Base-by-base conservation (phyloP, 805 yeast species). In the Lipomyces spencermartinsiae region DNA sequence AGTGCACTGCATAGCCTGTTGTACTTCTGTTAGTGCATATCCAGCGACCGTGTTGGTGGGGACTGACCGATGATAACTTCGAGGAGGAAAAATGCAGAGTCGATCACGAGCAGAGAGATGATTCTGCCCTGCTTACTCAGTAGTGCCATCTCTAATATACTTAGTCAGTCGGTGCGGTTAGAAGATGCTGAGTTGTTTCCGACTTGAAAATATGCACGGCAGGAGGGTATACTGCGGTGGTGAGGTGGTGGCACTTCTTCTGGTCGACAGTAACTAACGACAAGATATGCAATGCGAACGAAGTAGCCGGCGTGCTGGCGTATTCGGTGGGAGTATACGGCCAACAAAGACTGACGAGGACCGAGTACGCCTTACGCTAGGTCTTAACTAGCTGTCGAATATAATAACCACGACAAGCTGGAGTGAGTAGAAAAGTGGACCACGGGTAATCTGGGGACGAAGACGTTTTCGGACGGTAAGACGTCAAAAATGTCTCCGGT, bases 11-110 rank as follows among this genome's bases (percentile, higher is more conserved):
- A 78, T 93, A 95, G 22, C 83, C 83, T 70, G 65, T 12, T 37
- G 31, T 35, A 22, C 37, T 34, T 2, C 8, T n/a, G 49, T 43
- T 43, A 43, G 49, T 5, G 16, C 10, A 16, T n/a, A 16, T 43
- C 22, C 19, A 43, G 22, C 49, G n/a, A n/a, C 22, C 49, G 8
- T n/a, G n/a, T n/a, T 10, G 33, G 34, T 10, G 8, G 31, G 4
- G 19, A 65, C 74, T 25, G 60, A 74, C 97, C 97, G 49, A 92
- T 86, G 64, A 87, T 86, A 62, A 93, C 88, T 78, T 94, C 99
- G 69, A 94, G 74, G 46, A 95, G 82, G 84, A 95, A 94, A 81
- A 94, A 94, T 1, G 85, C 77, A 2, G 95, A 86, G 78, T 95
- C 98, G 46, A 94, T 81, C 59, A 80, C 85, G 78, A 94, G 82